These are phyloP conservation scores for Tubosaeta sp. DNA, from an alignment of 768 basidiomycete species.

Conservation along the genomic window DNA sequence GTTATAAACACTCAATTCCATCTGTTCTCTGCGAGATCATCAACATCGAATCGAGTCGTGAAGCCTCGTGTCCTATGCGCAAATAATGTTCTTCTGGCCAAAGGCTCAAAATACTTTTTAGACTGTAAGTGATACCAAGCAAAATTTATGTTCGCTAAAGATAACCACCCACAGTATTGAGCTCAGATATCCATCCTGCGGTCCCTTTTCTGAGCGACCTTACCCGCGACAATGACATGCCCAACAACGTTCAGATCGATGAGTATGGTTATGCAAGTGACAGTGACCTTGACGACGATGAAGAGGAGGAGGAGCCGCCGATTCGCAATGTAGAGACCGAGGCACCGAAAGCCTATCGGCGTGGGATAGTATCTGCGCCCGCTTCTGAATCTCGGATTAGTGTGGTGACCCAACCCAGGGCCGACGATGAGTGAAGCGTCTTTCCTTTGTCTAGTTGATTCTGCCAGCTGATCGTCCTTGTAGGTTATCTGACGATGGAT, in stretches of 20 bases:
- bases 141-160: not conserved
- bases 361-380: not conserved
- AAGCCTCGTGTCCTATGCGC: slow-evolving; percentile 24
- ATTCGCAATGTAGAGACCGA: not conserved
- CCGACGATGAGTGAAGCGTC: slow-evolving; percentile 7
- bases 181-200: not conserved
- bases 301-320: slow-evolving; percentile 13
- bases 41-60: slow-evolving; percentile 4
- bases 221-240: slow-evolving; percentile 4
- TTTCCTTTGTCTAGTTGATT: not conserved
- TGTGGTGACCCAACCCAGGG: not conserved
- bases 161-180: slow-evolving; percentile 7
- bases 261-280: slow-evolving; percentile 31
- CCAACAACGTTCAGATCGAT: slow-evolving; percentile 2
- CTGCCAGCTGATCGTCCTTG: not conserved
- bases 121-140: slow-evolving; percentile 11
- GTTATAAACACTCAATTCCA: slow-evolving; percentile 32
- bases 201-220: slow-evolving; percentile 16
- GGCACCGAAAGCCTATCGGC: not conserved
- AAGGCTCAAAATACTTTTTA: slow-evolving; percentile 25
- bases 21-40: slow-evolving; percentile 17
- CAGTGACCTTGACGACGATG: slow-evolving; percentile 32
- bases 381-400: not conserved
- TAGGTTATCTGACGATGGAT: slow-evolving; percentile 13
- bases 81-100: slow-evolving; percentile 26